Evolutionary conservation across 2,329 filamentous ascomycete species (phyloP), one percentile per base, ranked within the genome.

Genomic region (Epicoccum nigrum): DNA sequence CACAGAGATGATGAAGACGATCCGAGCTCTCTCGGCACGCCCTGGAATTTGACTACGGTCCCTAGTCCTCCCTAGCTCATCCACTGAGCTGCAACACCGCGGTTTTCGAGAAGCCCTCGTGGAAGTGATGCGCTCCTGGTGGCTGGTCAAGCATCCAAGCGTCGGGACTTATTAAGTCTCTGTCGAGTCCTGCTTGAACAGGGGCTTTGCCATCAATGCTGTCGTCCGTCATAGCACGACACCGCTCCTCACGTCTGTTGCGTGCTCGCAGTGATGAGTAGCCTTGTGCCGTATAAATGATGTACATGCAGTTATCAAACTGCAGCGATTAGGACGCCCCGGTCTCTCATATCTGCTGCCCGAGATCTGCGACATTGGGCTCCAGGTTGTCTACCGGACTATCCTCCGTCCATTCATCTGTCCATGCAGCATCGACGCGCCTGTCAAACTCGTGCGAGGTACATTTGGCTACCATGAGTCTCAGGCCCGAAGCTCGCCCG

Each of bases 81-180:
- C 56, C 55, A 55, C 58, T 54, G 47, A 49, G 45, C 53, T 42
- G 54, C 46, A 39, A 51, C 56, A 46, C 51, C 41, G 46, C 45
- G 27, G 49, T 47, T 59, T 71, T 71, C 68, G 63, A 69, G 68
- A 71, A 70, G 62, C 27, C 54, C 54, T 60, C 48, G 45, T 67
- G 54, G 66, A 72, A 69, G 59, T 61, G 62, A 68, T 64, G 63
- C 52, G 59, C 62, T 50, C 54, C 57, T 50, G 56, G 55, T 62
- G 59, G 56, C 62, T 54, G 53, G 41, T 49, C 23, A 48, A 35
- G 43, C 47, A 17, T 28, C 43, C 30, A 25, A 23, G 44, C 47
- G 32, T 45, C 41, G n/a, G 35, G 39, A 37, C 32, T 28, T 46
- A 46, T 42, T 46, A 37, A n/a, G n/a, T n/a, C n/a, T 15, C 15